Conservation (phyloP, 768 basidiomycete genomes). For the Boletus eberwhitei region DNA sequence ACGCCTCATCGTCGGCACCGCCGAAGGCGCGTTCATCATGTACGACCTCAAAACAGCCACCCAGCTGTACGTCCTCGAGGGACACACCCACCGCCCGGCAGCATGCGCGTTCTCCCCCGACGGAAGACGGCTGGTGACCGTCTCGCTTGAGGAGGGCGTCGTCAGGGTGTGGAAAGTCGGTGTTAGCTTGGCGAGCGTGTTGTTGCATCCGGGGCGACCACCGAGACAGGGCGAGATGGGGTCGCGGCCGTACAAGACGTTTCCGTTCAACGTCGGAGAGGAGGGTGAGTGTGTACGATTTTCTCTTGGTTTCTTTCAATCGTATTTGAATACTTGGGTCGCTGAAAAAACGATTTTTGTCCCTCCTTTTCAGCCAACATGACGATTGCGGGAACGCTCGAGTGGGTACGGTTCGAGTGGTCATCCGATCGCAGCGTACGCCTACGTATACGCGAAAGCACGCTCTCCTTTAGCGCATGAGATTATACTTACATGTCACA, state of each 20-base stretch:
- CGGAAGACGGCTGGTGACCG: constrained; percentile 81
- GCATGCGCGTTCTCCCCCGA: constrained; percentile 94
- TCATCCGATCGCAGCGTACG: constrained; percentile 76
- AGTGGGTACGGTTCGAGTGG: constrained; percentile 83
- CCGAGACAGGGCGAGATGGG: constrained; percentile 85
- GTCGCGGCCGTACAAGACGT: constrained; percentile 83
- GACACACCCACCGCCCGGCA: constrained; percentile 76
- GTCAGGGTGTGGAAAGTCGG: constrained; percentile 98
- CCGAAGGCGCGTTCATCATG: constrained; percentile 92
- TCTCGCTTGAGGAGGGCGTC: constrained; percentile 79
- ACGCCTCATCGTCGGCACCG: constrained; percentile 88
- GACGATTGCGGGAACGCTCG: constrained; percentile 61
- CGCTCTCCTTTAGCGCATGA: constrained; percentile 82
- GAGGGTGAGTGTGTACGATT: constrained; percentile 53
- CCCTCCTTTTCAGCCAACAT: constrained; percentile 43
- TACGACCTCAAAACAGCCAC: constrained; percentile 97
- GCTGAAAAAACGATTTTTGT: neutral
- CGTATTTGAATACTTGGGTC: neutral
- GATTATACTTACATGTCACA: no score
- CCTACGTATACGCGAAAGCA: constrained; percentile 76
- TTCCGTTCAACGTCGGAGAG: constrained; percentile 80
- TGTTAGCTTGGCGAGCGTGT: constrained; percentile 70
- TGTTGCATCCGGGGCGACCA: constrained; percentile 88
- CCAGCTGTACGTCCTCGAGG: constrained; percentile 90
- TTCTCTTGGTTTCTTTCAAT: neutral